Base-by-base conservation (phyloP, 768 basidiomycete species). In the Infundibulicybe gibba region DNA sequence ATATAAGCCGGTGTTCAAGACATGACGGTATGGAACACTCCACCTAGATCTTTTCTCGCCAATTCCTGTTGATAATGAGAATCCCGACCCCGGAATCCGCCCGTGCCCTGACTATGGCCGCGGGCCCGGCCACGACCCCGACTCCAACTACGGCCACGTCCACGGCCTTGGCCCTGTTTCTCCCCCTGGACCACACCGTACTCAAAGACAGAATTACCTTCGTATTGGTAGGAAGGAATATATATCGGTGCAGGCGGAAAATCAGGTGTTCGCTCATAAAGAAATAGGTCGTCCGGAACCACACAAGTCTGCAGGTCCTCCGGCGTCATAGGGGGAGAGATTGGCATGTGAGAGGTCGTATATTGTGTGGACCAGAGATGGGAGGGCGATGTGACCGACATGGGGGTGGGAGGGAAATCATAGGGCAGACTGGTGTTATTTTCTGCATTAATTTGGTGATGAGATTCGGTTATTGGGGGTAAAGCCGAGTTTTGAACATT, bases 231-330 rank as follows among this genome's bases (percentile, higher is more conserved):
- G 34, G n/a, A 21, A 13, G 16, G 32, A 21, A 6, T 40, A 19
- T 16, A 17, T 6, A 6, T 34, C 41, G 10, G 33, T 12, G 15
- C 39, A 14, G n/a, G 19, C 10, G n/a, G 21, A 14, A 43, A 40
- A 34, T 16, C 30, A 17, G 32, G 40, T 4, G 49, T 49, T 12
- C 40, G 33, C 16, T 52, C 52, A 40, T 51, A 54, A 1, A 15
- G 47, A 52, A 64, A 63, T 31, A 66, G 50, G 41, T 66, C 62
- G 31, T 66, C 64, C 6, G 62, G 62, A 8, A 64, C 51, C 37
- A 56, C 46, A 42, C 59, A 61, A 1, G 65, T 66, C 48, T 64
- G 65, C 15, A 62, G 50, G 40, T 62, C 54, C 50, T 64, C 62
- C 13, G 56, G 56, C n/a, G 56, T 58, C 54, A 55, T 54, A 4